phyloP scores from a whole-genome alignment of 129 eudicot species.

The Lonicera japonica region DNA sequence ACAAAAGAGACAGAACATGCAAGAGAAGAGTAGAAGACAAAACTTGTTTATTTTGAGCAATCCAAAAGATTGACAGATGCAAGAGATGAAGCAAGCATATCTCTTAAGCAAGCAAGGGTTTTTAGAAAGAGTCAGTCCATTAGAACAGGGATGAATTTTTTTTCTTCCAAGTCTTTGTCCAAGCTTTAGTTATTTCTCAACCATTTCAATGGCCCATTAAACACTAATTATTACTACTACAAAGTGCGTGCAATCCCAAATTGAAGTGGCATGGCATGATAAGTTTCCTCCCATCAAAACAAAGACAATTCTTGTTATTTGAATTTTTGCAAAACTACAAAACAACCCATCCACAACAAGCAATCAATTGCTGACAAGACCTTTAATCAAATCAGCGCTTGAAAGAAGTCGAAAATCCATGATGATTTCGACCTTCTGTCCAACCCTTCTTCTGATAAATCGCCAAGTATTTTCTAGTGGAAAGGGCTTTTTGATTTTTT shows the following conservation, averaged over 20 bases:
- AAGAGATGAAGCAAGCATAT: background rate
- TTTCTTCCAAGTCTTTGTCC: background rate
- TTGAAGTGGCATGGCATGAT: background rate
- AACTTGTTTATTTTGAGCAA: background rate
- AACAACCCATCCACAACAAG: background rate
- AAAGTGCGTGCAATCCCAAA: conserved; percentile 1
- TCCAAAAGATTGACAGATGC: background rate
- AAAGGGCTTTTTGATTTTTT: background rate
- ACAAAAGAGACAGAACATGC: background rate
- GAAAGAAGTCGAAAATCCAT: conserved; percentile 1
- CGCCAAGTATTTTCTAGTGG: background rate
- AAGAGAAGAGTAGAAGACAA: background rate
- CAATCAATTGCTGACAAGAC: background rate
- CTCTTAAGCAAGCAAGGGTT: background rate
- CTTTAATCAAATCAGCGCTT: background rate
- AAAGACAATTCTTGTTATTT: background rate
- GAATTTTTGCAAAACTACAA: background rate
- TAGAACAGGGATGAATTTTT: background rate
- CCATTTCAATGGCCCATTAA: background rate
- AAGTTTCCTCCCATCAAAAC: conserved; percentile 2
- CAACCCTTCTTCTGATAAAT: background rate
- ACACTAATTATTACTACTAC: background rate
- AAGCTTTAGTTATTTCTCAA: background rate
- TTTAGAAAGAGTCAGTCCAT: background rate
- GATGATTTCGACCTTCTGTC: background rate